Conservation (phyloP, 495 filamentous ascomycete genomes). For the Rusavskia elegans region DNA sequence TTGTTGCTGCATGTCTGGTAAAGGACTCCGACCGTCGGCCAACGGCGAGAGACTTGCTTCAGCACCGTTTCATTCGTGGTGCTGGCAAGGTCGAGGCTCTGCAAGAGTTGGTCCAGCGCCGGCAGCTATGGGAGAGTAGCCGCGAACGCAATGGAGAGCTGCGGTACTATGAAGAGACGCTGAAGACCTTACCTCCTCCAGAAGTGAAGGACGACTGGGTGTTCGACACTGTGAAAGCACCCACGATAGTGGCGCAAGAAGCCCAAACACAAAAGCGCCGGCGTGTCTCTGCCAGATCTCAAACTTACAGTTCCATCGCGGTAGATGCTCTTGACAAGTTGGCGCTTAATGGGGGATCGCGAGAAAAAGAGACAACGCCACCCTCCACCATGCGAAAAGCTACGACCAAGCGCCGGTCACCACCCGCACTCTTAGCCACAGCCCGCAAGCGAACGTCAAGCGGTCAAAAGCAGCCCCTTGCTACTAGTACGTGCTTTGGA, state of each 20-base stretch:
- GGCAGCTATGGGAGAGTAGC: constrained; percentile 61
- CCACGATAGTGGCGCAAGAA: constrained; percentile 28
- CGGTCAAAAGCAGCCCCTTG: constrained; percentile 56
- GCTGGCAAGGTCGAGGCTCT: constrained; percentile 73
- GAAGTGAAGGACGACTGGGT: constrained; percentile 80
- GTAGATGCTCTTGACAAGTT: constrained; percentile 26
- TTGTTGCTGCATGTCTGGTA: constrained; percentile 73
- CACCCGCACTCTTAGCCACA: constrained; percentile 18
- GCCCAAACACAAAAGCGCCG: constrained; percentile 18
- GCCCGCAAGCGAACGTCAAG: constrained; percentile 34
- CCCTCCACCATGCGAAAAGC: constrained; percentile 33
- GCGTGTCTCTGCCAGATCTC: constrained; percentile 1
- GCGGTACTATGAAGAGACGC: constrained; percentile 83
- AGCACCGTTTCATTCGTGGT: constrained; percentile 73
- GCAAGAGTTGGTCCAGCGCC: constrained; percentile 74
- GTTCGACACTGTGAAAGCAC: constrained; percentile 85
- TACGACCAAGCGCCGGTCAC: constrained; percentile 33
- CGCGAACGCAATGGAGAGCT: constrained; percentile 41
- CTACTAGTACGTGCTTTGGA: constrained; percentile 75
- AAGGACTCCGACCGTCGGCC: constrained; percentile 78
- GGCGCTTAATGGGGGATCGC: constrained; percentile 22
- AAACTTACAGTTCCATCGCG: constrained; percentile 14
- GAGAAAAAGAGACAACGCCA: constrained; percentile 23
- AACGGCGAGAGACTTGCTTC: constrained; percentile 74
- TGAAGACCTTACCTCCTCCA: constrained; percentile 54